These are phyloP conservation scores for Orbilia brochopaga DNA, from an alignment of 2,329 filamentous ascomycete species.

Conservation along the genomic window DNA sequence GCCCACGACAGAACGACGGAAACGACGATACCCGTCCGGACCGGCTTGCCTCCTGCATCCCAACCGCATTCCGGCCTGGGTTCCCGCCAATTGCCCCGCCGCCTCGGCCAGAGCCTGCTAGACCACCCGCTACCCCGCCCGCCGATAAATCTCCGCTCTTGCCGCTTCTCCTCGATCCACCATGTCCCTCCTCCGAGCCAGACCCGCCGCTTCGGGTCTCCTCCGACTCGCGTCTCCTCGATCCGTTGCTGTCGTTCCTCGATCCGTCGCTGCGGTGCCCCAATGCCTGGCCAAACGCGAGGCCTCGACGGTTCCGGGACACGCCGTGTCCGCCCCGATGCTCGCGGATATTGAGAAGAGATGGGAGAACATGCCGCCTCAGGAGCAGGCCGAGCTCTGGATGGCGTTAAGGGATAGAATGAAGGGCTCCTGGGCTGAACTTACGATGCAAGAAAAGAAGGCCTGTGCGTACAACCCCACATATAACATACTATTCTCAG, in stretches of 20 bases:
- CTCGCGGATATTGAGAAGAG: slow-evolving; percentile 98
- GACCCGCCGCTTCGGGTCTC: slow-evolving; percentile 37
- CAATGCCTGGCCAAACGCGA: slow-evolving; percentile 63
- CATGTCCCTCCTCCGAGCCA: slow-evolving; percentile 51
- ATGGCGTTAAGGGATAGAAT: slow-evolving; percentile 98
- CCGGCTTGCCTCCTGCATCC: slow-evolving; percentile 7
- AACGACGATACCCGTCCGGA: background rate
- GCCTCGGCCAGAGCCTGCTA: background rate
- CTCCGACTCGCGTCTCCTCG: slow-evolving; percentile 42
- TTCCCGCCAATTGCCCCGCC: slow-evolving; percentile 1
- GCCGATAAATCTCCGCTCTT: slow-evolving; percentile 42
- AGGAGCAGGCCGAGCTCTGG: slow-evolving; percentile 99
- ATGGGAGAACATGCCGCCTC: slow-evolving; percentile 96
- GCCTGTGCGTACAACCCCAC: slow-evolving; percentile 74
- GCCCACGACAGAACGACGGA: background rate
- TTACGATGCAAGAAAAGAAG: slow-evolving; percentile 98
- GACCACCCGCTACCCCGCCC: slow-evolving; percentile 13
- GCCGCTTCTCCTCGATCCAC: slow-evolving; percentile 4
- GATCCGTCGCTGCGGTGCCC: slow-evolving; percentile 28
- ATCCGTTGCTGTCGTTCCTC: slow-evolving; percentile 20
- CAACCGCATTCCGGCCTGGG: slow-evolving; percentile 32
- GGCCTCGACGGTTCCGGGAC: slow-evolving; percentile 59
- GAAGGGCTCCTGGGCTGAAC: slow-evolving; percentile 95
- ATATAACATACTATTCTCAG: background rate
- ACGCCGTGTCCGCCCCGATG: slow-evolving; percentile 97